These are phyloP conservation scores for Tolypocladium guangdongense DNA, from an alignment of 2,329 filamentous ascomycete genomes.

Conservation along the genomic window DNA sequence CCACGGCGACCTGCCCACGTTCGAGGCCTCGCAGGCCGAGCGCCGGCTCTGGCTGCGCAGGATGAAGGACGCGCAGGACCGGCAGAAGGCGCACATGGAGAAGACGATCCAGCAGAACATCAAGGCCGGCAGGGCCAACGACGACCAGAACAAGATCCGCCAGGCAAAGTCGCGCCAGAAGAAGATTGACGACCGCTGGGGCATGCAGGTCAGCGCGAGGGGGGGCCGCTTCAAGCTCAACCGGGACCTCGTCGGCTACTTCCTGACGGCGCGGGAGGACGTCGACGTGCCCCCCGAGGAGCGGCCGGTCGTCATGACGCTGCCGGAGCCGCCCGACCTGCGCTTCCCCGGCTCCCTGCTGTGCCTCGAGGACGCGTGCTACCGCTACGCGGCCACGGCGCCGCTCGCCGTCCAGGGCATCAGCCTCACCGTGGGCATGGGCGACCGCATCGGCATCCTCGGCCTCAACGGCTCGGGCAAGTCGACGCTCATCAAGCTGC, in stretches of 20 bases:
- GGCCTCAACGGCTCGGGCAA: conserved; percentile 78
- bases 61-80: conserved; percentile 75
- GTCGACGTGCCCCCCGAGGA: conserved; percentile 61
- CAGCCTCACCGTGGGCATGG: conserved; percentile 58
- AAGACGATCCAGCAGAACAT: conserved; percentile 66
- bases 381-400: conserved; percentile 42
- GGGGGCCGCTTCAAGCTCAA: conserved; percentile 75
- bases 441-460: conserved; percentile 63
- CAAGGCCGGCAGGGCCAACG: conserved; percentile 62
- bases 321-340: conserved; percentile 57
- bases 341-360: conserved; percentile 66
- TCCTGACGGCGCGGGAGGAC: conserved; percentile 47
- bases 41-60: conserved; percentile 56
- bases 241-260: conserved; percentile 55
- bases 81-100: conserved; percentile 71
- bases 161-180: conserved; percentile 77
- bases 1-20: conserved; percentile 61
- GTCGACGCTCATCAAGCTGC: conserved; percentile 62
- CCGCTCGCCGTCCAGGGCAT: conserved; percentile 47
- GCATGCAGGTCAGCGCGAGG: conserved; percentile 59
- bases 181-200: conserved; percentile 73
- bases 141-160: conserved; percentile 77
- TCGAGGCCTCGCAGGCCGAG: conserved; percentile 57
- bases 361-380: conserved; percentile 58
- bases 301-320: conserved; percentile 41